phyloP scores from a whole-genome alignment of 202 grass and related monocot genomes.

The Cymbopogon flexuosus region DNA sequence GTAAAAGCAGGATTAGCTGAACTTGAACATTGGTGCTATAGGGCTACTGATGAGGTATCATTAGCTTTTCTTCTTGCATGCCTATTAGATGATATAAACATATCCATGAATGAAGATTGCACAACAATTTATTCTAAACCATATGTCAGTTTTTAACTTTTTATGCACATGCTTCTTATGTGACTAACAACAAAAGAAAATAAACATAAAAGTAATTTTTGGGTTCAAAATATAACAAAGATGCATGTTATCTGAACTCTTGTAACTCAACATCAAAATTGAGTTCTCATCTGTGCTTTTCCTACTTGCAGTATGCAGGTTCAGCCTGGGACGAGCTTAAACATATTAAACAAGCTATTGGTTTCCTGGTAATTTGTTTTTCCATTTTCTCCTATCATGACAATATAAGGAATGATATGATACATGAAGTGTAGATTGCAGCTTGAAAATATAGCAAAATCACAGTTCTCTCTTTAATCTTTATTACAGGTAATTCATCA shows the following conservation, averaged over 20 bases:
- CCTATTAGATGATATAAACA: slow-evolving; percentile 22
- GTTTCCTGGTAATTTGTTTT: slow-evolving; percentile 72
- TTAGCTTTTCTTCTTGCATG: slow-evolving; percentile 30
- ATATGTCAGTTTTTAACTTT: slow-evolving; percentile 10
- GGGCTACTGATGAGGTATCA: slow-evolving; percentile 88
- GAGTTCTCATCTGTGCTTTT: slow-evolving; percentile 30
- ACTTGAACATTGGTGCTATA: slow-evolving; percentile 93
- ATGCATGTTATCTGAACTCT: background rate
- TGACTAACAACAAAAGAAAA: slow-evolving; percentile 8
- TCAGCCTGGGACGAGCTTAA: slow-evolving; percentile 95
- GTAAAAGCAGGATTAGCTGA: slow-evolving; percentile 98
- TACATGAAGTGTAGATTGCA: slow-evolving; percentile 9
- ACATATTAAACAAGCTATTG: slow-evolving; percentile 98
- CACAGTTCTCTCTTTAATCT: slow-evolving; percentile 10
- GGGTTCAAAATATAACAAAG: background rate
- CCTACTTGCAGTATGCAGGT: slow-evolving; percentile 79
- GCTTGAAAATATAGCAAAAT: slow-evolving; percentile 10
- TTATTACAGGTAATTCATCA: slow-evolving; percentile 92
- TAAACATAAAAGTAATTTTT: background rate
- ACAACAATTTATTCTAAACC: slow-evolving; percentile 13
- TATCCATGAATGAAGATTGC: background rate
- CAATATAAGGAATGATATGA: background rate
- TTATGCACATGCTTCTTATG: slow-evolving; percentile 7
- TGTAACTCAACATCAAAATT: background rate
- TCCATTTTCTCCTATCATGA: slow-evolving; percentile 19